Conservation (phyloP, 345 rosid genomes). For the Streptanthus diversifolius region DNA sequence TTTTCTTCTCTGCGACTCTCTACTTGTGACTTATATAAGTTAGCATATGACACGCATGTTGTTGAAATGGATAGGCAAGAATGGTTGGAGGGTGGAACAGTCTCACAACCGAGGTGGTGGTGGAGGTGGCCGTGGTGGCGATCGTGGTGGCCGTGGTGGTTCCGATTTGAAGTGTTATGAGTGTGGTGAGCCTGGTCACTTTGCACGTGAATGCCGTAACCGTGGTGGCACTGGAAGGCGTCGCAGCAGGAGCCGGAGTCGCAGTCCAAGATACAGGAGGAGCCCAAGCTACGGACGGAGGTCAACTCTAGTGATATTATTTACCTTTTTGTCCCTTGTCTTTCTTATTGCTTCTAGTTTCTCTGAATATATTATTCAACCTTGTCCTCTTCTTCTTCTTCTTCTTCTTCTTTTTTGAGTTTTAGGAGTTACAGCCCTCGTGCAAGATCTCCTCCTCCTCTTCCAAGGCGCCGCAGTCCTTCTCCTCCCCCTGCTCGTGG, state of each 20-base stretch:
- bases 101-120: constrained; percentile 80
- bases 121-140: constrained; percentile 44
- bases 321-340: not conserved
- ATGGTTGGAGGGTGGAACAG: constrained; percentile 88
- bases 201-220: constrained; percentile 79
- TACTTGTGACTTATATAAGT: not conserved
- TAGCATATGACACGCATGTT: not conserved
- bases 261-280: constrained; percentile 76
- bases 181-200: constrained; percentile 90
- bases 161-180: constrained; percentile 89
- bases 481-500: constrained; percentile 67
- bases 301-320: constrained; percentile 26
- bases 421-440: constrained; percentile 89
- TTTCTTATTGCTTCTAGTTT: not conserved
- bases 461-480: constrained; percentile 78
- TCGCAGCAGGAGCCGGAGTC: constrained; percentile 60
- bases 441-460: constrained; percentile 57
- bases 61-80: constrained; percentile 48
- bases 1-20: not conserved
- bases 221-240: constrained; percentile 77
- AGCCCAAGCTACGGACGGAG: constrained; percentile 87
- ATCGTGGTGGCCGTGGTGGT: constrained; percentile 73
- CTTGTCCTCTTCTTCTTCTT: not conserved
- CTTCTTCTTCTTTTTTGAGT: not conserved
- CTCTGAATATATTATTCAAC: not conserved